phyloP scores from a whole-genome alignment of 768 basidiomycete genomes.

The Leccinum variicolor region DNA sequence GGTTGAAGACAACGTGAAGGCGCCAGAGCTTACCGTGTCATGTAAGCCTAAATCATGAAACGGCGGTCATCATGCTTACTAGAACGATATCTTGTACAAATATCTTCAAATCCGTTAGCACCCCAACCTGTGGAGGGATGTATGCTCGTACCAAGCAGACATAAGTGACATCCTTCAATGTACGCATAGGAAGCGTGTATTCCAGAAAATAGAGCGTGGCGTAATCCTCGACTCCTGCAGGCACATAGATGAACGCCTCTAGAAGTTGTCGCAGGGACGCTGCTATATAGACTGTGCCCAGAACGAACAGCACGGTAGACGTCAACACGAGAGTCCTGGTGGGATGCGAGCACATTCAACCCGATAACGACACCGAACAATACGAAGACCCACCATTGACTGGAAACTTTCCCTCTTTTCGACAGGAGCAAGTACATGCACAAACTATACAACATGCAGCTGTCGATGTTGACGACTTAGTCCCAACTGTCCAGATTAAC shows the following conservation, averaged over 20 bases:
- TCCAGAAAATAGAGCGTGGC: constrained; percentile 10
- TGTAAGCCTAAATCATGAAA: not conserved
- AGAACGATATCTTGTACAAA: constrained; percentile 18
- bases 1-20: constrained; percentile 20
- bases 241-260: constrained; percentile 14
- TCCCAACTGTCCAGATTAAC: not conserved
- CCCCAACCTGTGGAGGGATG: not conserved
- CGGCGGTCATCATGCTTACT: not conserved
- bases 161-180: constrained; percentile 14
- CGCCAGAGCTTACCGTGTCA: constrained; percentile 17
- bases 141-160: constrained; percentile 9
- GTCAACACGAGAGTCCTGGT: constrained; percentile 11
- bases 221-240: constrained; percentile 5
- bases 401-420: not conserved
- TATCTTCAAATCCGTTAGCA: constrained; percentile 2
- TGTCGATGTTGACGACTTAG: not conserved
- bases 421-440: constrained; percentile 14
- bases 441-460: constrained; percentile 11
- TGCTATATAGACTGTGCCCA: constrained; percentile 11
- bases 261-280: constrained; percentile 15
- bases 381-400: constrained; percentile 1
- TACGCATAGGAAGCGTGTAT: constrained; percentile 11
- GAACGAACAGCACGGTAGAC: constrained; percentile 11
- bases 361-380: not conserved
- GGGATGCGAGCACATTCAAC: not conserved